Evolutionary conservation across 805 yeast species (phyloP), one percentile per base, ranked within the genome.

Genomic region (Wickerhamiella brachini): DNA sequence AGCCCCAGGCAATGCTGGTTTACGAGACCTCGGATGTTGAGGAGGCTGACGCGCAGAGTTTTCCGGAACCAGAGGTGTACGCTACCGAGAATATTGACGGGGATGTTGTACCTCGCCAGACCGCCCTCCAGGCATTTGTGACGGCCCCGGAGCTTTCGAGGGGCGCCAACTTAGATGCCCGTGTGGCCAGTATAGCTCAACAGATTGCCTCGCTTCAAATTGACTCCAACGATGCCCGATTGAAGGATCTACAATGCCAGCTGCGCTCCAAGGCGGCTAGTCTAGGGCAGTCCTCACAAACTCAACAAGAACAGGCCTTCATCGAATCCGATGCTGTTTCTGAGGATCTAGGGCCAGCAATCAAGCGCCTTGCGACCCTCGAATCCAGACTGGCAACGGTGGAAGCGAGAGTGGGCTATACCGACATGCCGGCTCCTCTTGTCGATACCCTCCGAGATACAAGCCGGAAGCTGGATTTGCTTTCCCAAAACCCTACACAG

Each of bases 1-100:
- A 37, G 17, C 41, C 20, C 41, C 20, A 37, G n/a, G 17, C 41
- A 17, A 26, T 45, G 29, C n/a, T 45, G 15, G 17, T 49, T 24
- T 49, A 49, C 24, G 51, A 49, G 24, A 48, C 47, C 8, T 34
- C 18, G 22, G 51, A 38, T 26, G 29, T 48, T n/a, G 51, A 48
- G 3, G 39, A 24, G 15, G 47, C 31, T 15, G 46, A 22, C 20
- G 34, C 23, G n/a, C 20, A 44, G 20, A 18, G 4, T 22, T 22
- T 12, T 24, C 26, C 22, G 2, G 44, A 41, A 20, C 26, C 46
- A 12, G 23, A n/a, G 26, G 39, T 5, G 15, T 17, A 17, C 3
- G 15, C 22, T 45, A 17, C 39, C 18, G 47, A 45, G 13, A 15
- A 10, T 29, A 26, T 45, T n/a, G 47, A 45, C 23, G 18, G n/a